Evolutionary conservation across 768 basidiomycete species (phyloP).

Genomic region (Ephemerocybe angulata): DNA sequence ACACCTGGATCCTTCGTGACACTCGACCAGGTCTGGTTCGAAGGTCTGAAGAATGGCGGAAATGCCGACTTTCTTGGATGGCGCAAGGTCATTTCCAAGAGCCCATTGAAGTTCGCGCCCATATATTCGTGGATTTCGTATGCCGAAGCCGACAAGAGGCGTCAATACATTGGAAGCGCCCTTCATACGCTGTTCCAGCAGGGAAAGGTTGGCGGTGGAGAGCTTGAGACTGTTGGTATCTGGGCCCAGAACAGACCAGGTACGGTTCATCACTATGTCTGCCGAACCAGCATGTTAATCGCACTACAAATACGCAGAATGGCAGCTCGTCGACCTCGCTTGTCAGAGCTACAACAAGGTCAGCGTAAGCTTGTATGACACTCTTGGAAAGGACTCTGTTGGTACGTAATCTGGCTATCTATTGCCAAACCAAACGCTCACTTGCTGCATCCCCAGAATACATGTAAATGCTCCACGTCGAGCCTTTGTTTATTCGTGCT

Average conservation of each 20-base stretch:
- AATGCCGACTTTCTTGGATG: slow-evolving; percentile 62
- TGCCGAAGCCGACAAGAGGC: slow-evolving; percentile 63
- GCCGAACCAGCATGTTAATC: neutral
- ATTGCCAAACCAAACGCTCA: too few relatives aligned
- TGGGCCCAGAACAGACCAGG: slow-evolving; percentile 84
- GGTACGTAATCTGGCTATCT: slow-evolving; percentile 44
- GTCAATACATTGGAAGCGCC: slow-evolving; percentile 75
- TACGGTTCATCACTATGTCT: slow-evolving; percentile 23
- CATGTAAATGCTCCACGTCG: too few relatives aligned
- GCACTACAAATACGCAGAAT: slow-evolving; percentile 50
- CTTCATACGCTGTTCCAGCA: slow-evolving; percentile 60
- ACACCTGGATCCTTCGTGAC: slow-evolving; percentile 52
- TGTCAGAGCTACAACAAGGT: slow-evolving; percentile 79
- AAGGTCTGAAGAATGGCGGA: slow-evolving; percentile 50
- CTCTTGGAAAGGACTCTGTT: slow-evolving; percentile 85
- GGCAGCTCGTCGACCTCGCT: slow-evolving; percentile 89
- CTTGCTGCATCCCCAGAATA: slow-evolving; percentile 63
- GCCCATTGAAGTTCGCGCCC: slow-evolving; percentile 67
- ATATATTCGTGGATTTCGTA: slow-evolving; percentile 77
- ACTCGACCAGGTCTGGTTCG: slow-evolving; percentile 60
- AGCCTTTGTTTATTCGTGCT: too few relatives aligned
- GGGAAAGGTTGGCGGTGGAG: slow-evolving; percentile 59
- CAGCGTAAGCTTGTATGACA: slow-evolving; percentile 90
- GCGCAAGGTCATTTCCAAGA: slow-evolving; percentile 59
- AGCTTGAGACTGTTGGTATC: slow-evolving; percentile 72